Base-by-base conservation (phyloP, 441 rosid species). In the Heliophila coronopifolia region DNA sequence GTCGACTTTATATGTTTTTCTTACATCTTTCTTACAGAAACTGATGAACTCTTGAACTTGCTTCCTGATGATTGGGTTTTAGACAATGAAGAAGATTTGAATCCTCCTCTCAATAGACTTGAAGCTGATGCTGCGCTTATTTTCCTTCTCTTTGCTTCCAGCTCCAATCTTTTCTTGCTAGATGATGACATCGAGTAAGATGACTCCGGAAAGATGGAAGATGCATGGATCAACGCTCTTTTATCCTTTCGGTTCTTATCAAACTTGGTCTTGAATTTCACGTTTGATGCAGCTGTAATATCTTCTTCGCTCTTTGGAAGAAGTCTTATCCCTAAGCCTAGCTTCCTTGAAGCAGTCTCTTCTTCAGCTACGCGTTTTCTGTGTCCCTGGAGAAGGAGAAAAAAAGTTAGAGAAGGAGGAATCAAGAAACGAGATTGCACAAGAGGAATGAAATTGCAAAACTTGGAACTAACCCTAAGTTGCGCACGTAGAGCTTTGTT, bases 361-460 rank as follows among this genome's bases (percentile, higher is more conserved):
- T 85, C 97, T 67, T 92, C 92, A 11, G 72, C 73, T 37, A 92
- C 78, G 58, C 94, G 78, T 65, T 85, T 88, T 75, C 80, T 79
- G 46, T 88, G 92, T 48, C 65, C 72, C 91, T 77, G 75, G 44
- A 44, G 15, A 32, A 43, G 0, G 16, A 45, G 16, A 2, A 23
- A 20, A 40, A 9, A 52, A 36, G 25, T 47, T 34, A 54, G 34
- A 22, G n/a, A 39, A 34, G 8, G 17, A 49, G 1, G 28, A 40
- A 12, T 1, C 20, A 13, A 11, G n/a, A 34, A 3, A 23, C 6
- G 4, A 37, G 38, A 26, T 0, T 25, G 59, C 25, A n/a, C n/a
- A 43, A 9, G 52, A 10, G 41, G 11, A 18, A 4, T 9, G 3
- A 11, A 17, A 18, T 3, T n/a, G 23, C 0, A 38, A n/a, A 38